Percentiles rank a stretch among this genome's conserved stretches.
Conservation (phyloP, 495 filamentous ascomycete genomes). For the Hypoxylon lenormandii region DNA sequence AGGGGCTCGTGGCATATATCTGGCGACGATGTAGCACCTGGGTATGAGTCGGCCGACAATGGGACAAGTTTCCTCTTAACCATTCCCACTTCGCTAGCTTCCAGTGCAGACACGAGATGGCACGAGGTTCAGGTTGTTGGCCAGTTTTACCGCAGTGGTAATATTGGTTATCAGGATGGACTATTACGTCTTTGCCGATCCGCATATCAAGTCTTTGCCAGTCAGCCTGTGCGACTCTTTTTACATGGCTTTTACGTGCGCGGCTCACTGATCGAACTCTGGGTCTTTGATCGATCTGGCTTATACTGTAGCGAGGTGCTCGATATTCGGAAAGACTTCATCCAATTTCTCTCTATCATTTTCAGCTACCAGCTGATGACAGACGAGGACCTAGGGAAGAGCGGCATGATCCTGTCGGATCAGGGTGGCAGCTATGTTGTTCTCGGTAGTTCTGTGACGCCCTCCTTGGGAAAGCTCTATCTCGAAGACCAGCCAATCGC, state of each 20-base stretch:
- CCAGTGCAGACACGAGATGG: slow-evolving; percentile 36
- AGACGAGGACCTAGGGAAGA: slow-evolving; percentile 39
- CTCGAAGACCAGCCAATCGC: slow-evolving; percentile 46
- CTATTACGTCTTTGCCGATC: slow-evolving; percentile 45
- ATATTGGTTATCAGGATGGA: slow-evolving; percentile 43
- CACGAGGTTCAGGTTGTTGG: slow-evolving; percentile 45
- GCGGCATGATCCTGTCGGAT: slow-evolving; percentile 37
- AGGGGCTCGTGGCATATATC: slow-evolving; percentile 46
- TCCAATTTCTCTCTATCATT: slow-evolving; percentile 49
- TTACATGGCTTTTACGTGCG: slow-evolving; percentile 57
- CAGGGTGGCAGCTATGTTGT: slow-evolving; percentile 38
- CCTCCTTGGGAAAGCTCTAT: slow-evolving; percentile 45
- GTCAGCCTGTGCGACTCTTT: slow-evolving; percentile 50
- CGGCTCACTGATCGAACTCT: slow-evolving; percentile 53
- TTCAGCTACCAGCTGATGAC: slow-evolving; percentile 48
- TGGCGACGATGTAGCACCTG: slow-evolving; percentile 12
- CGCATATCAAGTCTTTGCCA: slow-evolving; percentile 43
- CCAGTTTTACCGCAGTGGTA: slow-evolving; percentile 33
- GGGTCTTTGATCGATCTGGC: slow-evolving; percentile 61
- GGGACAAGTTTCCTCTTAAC: slow-evolving; percentile 36
- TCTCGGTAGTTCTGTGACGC: slow-evolving; percentile 18
- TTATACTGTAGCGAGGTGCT: slow-evolving; percentile 56
- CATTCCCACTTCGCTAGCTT: slow-evolving; percentile 28
- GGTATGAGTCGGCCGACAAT: slow-evolving; percentile 23
- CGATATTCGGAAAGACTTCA: slow-evolving; percentile 53